These are phyloP conservation scores for Metarhizium guizhouense DNA, from an alignment of 2,329 filamentous ascomycete genomes.

Conservation along the genomic window DNA sequence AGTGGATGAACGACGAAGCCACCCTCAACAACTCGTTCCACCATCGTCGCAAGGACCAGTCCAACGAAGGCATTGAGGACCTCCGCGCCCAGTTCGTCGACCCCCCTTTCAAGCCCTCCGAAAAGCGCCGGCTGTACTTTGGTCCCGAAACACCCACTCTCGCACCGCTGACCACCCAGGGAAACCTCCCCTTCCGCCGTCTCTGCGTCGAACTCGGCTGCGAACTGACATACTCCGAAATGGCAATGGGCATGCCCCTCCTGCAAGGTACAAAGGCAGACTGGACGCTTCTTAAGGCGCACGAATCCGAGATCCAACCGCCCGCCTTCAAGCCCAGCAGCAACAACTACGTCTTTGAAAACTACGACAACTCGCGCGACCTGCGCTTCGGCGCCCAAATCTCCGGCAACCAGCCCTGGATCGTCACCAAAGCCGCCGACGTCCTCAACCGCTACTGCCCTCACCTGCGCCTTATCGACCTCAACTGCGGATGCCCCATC, in stretches of 20 bases:
- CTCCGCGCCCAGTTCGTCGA: slow-evolving; percentile 76
- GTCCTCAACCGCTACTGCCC: slow-evolving; percentile 68
- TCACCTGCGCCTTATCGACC: slow-evolving; percentile 78
- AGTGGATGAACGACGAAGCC: slow-evolving; percentile 65
- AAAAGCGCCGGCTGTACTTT: slow-evolving; percentile 92
- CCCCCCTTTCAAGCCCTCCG: slow-evolving; percentile 78
- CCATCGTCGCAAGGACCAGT: slow-evolving; percentile 33
- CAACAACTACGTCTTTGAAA: slow-evolving; percentile 47
- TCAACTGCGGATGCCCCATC: slow-evolving; percentile 97
- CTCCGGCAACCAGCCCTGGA: slow-evolving; percentile 84
- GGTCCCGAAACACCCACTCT: slow-evolving; percentile 85
- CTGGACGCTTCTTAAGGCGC: slow-evolving; percentile 91
- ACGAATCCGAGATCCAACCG: slow-evolving; percentile 69
- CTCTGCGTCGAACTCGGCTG: slow-evolving; percentile 84
- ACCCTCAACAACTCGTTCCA: slow-evolving; percentile 29
- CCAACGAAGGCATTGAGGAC: slow-evolving; percentile 47
- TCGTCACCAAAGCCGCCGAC: slow-evolving; percentile 82
- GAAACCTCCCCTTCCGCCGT: slow-evolving; percentile 88
- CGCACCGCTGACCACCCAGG: slow-evolving; percentile 93
- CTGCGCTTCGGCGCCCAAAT: slow-evolving; percentile 89
- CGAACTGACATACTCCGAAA: slow-evolving; percentile 93
- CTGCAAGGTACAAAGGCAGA: slow-evolving; percentile 85
- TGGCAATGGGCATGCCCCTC: slow-evolving; percentile 87
- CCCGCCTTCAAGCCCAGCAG: slow-evolving; percentile 54
- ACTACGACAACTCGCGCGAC: slow-evolving; percentile 76